phyloP scores from a whole-genome alignment of 345 rosid genomes.

The Arabis hirsuta region DNA sequence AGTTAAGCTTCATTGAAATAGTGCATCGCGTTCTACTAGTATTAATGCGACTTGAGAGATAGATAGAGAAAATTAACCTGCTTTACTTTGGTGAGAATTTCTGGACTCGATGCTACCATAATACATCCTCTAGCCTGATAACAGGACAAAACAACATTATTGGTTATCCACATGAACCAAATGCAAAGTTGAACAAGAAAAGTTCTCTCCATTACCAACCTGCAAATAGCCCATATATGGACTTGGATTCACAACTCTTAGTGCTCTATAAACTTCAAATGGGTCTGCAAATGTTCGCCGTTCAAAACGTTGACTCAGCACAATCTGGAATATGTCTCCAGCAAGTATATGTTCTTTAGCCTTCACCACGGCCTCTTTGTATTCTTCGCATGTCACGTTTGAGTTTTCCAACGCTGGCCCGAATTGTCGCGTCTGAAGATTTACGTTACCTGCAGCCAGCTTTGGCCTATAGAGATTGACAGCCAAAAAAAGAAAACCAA shows the following conservation, averaged over 20 bases:
- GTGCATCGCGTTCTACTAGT: not conserved
- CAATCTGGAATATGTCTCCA: slow-evolving; percentile 88
- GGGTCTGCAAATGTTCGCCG: slow-evolving; percentile 90
- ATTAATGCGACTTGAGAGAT: not conserved
- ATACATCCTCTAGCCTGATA: slow-evolving; percentile 84
- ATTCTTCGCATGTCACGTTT: slow-evolving; percentile 71
- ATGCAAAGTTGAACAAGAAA: slow-evolving; percentile 4
- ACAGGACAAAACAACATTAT: slow-evolving; percentile 1
- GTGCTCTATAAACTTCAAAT: slow-evolving; percentile 84
- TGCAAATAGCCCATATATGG: slow-evolving; percentile 92
- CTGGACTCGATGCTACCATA: slow-evolving; percentile 93
- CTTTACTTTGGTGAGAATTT: slow-evolving; percentile 83
- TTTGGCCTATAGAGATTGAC: slow-evolving; percentile 61
- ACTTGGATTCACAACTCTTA: slow-evolving; percentile 91
- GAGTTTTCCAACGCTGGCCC: slow-evolving; percentile 67
- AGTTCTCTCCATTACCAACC: slow-evolving; percentile 45
- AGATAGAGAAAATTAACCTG: slow-evolving; percentile 51
- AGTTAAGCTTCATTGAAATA: slow-evolving; percentile 3
- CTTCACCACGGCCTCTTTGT: slow-evolving; percentile 61
- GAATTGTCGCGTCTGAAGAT: slow-evolving; percentile 59
- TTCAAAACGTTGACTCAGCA: slow-evolving; percentile 88
- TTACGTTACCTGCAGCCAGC: slow-evolving; percentile 65
- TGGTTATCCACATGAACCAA: not conserved
- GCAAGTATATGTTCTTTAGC: slow-evolving; percentile 92
- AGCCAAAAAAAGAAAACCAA: not conserved